Conservation (phyloP, 345 rosid species). For the Anacardium occidentale region DNA sequence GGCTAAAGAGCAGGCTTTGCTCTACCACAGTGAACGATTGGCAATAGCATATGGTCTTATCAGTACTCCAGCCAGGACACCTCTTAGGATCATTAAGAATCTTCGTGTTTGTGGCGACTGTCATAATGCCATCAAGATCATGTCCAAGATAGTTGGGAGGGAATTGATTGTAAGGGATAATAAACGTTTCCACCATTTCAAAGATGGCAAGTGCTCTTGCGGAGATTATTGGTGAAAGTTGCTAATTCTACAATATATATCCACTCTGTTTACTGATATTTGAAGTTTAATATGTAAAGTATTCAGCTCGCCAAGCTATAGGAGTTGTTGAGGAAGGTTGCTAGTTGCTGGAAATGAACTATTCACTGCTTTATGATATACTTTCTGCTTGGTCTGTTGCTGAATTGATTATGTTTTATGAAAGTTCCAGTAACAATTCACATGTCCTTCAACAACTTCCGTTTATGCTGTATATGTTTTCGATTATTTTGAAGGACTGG, state of each 20-base stretch:
- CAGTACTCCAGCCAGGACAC: constrained; percentile 61
- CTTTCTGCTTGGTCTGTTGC: neutral
- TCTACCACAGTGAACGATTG: constrained; percentile 76
- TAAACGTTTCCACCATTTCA: constrained; percentile 75
- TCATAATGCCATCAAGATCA: constrained; percentile 83
- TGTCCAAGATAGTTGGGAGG: constrained; percentile 73
- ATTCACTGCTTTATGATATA: constrained; percentile 6
- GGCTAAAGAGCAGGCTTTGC: constrained; percentile 75
- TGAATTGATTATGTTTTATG: neutral
- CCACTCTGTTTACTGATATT: neutral
- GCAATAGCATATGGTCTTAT: constrained; percentile 83
- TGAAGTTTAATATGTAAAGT: constrained; percentile 32
- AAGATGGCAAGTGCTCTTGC: constrained; percentile 56
- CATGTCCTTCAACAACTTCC: neutral
- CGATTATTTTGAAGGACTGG: neutral
- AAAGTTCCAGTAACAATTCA: neutral
- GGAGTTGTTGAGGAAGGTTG: neutral
- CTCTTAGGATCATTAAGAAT: constrained; percentile 73
- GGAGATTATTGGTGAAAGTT: constrained; percentile 54
- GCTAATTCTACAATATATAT: neutral
- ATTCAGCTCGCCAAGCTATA: constrained; percentile 4
- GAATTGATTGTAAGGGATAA: constrained; percentile 73
- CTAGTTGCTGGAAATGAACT: constrained; percentile 14
- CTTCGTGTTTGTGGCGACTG: constrained; percentile 74
- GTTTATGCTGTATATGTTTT: neutral